These are phyloP conservation scores for Kazachstania sp. DNA, from an alignment of 1,139 yeast species.

Conservation along the genomic window DNA sequence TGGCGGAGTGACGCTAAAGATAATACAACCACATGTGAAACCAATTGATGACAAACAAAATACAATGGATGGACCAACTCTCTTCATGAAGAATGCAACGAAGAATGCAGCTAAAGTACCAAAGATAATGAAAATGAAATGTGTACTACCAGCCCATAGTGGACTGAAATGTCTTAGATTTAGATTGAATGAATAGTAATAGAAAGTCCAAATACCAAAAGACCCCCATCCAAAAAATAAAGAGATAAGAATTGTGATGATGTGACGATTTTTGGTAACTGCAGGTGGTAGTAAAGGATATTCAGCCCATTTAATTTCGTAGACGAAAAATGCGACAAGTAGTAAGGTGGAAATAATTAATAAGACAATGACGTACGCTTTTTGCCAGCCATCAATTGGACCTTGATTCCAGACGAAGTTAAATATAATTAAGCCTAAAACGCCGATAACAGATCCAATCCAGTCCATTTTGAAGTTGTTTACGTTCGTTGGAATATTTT, in stretches of 20 bases:
- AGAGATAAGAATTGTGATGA: conserved; percentile 30
- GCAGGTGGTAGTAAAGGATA: conserved; percentile 41
- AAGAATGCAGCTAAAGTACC: conserved; percentile 42
- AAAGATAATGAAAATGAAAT: conserved; percentile 39
- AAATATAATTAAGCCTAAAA: conserved; percentile 40
- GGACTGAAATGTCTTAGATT: conserved; percentile 42
- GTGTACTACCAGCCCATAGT: conserved; percentile 38
- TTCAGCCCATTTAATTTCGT: conserved; percentile 26
- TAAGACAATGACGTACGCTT: conserved; percentile 39
- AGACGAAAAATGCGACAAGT: conserved; percentile 27
- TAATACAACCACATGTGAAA: conserved; percentile 41
- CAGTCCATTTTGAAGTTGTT: conserved; percentile 34
- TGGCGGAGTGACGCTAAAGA: conserved; percentile 43
- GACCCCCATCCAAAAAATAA: conserved; percentile 49
- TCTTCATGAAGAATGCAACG: conserved; percentile 38
- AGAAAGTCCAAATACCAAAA: conserved; percentile 45
- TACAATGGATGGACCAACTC: conserved; percentile 40
- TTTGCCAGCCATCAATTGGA: conserved; percentile 45
- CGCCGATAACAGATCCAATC: conserved; percentile 40
- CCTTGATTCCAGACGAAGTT: conserved; percentile 51
- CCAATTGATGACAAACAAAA: conserved; percentile 36
- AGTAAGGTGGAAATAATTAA: conserved; percentile 37
- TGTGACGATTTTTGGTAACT: conserved; percentile 32
- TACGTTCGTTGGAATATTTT: conserved; percentile 21
- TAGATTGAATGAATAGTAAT: conserved; percentile 34